Evolutionary conservation across 73 alveolate genomes (phyloP).

Genomic region (Symbiodinium natans): DNA sequence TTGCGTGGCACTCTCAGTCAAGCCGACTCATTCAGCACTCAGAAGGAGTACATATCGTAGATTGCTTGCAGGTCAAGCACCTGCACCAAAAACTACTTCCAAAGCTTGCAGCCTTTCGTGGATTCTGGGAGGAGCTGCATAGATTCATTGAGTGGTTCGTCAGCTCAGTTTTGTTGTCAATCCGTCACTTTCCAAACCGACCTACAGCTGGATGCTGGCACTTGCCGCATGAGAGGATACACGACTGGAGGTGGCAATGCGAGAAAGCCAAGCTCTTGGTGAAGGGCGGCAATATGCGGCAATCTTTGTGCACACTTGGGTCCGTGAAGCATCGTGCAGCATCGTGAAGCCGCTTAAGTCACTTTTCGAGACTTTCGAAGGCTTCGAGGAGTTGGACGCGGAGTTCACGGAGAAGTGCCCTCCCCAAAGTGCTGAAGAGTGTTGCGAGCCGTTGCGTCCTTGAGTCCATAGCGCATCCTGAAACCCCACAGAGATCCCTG

Average conservation of each 20-base stretch:
- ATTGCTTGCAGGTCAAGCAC: slow-evolving; percentile 76
- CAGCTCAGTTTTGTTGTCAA: not conserved
- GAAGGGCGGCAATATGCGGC: no score
- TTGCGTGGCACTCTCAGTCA: slow-evolving; percentile 23
- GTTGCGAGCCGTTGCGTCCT: not conserved
- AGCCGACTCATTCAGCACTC: no score
- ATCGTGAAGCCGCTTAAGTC: no score
- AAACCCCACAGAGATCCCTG: not conserved
- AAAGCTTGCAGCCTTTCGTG: slow-evolving; percentile 91
- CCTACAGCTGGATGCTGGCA: no score
- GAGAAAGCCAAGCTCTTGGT: slow-evolving; percentile 21
- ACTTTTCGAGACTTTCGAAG: no score
- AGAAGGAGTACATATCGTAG: no score
- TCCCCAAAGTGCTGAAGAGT: not conserved
- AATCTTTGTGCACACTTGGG: no score
- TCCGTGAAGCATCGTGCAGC: no score
- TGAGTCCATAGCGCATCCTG: not conserved
- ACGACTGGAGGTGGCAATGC: slow-evolving; percentile 74
- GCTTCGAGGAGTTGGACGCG: slow-evolving; percentile 85
- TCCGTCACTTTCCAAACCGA: no score
- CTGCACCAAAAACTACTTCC: slow-evolving; percentile 92
- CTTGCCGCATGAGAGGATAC: slow-evolving; percentile 4
- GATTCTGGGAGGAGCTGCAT: slow-evolving; percentile 65
- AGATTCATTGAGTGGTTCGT: not conserved
- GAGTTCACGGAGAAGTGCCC: slow-evolving; percentile 66